A percentile compares a stretch with the other conserved stretches of the same genome.
Evolutionary conservation across 116 monocot genomes (phyloP).

Genomic region (Cymodocea nodosa): DNA sequence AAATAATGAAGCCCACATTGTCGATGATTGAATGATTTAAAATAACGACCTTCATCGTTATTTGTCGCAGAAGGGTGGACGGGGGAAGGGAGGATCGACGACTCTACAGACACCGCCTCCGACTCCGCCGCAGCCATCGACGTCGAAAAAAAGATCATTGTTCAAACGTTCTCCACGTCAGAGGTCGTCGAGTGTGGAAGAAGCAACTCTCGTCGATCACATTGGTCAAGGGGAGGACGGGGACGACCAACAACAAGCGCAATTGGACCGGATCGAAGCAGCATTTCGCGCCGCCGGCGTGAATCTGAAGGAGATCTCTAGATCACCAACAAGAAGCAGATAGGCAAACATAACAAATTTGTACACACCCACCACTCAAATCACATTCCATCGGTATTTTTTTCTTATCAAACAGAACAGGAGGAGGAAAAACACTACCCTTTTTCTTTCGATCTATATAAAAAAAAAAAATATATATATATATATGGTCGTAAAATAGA

Average conservation of each 20-base stretch:
- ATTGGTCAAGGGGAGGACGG: too few relatives aligned
- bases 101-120: background rate
- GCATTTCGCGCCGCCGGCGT: constrained; percentile 6
- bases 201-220: background rate
- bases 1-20: too few relatives aligned
- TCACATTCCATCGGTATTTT: too few relatives aligned
- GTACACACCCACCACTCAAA: too few relatives aligned
- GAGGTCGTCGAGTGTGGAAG: background rate
- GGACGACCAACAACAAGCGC: background rate
- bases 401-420: too few relatives aligned
- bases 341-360: background rate
- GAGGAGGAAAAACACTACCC: too few relatives aligned
- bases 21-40: too few relatives aligned
- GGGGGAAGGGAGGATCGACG: background rate
- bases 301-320: constrained; percentile 4
- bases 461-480: too few relatives aligned
- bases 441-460: too few relatives aligned
- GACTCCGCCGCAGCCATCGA: background rate
- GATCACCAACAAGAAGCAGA: background rate
- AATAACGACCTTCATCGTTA: too few relatives aligned
- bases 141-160: background rate
- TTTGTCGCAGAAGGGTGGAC: background rate
- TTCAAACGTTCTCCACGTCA: constrained; percentile 1
- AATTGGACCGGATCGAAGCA: background rate
- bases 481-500: too few relatives aligned